Evolutionary conservation across 169 alveolate genomes (phyloP), one percentile per base, ranked within the genome.

Genomic region (Eimeria tenella): DNA sequence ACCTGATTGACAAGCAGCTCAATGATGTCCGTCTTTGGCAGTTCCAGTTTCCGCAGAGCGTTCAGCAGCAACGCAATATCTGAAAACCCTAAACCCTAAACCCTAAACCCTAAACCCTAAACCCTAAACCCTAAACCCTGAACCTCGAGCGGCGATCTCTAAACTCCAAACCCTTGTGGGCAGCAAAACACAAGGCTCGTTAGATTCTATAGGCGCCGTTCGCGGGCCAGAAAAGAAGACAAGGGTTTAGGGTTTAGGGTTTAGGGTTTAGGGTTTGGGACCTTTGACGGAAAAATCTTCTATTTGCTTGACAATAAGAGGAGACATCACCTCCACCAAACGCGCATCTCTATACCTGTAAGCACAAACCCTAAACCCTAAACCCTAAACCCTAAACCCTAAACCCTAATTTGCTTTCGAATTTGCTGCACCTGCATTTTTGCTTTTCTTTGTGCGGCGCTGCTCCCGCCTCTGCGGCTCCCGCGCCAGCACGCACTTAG

Each of bases 201-300:
- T 10, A 58, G 19, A 58, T 31, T 31, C 42, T 31, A 31, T 31
- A 31, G 42, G 42, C 42, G 42, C 42, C 42, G 42, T 31, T 31
- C 42, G 42, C 42, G 42, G 42, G 42, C 42, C 42, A 0, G 42
- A 31, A 31, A 31, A 31, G 42, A 31, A 31, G 2, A 31, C 2
- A 31, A 31, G 42, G 42, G 42, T 31, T 31, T 31, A 31, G 42
- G 42, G 42, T 31, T 31, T 31, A 31, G 42, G 42, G 68, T 17
- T 58, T 58, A n/a, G 77, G 49, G 49, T 68, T 68, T 68, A 13
- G n/a, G 77, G 49, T 68, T 68, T n/a, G n/a, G 13, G 53, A 42
- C 93, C 93, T 68, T 70, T 70, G 11, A 68, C 68, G 49, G 86
- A 52, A 74, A 87, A 87, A 23, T 15, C 74, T 52, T 87, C 93